These are phyloP conservation scores for Lanmaoa pseudosensibilis DNA, from an alignment of 768 basidiomycete species.

Conservation along the genomic window DNA sequence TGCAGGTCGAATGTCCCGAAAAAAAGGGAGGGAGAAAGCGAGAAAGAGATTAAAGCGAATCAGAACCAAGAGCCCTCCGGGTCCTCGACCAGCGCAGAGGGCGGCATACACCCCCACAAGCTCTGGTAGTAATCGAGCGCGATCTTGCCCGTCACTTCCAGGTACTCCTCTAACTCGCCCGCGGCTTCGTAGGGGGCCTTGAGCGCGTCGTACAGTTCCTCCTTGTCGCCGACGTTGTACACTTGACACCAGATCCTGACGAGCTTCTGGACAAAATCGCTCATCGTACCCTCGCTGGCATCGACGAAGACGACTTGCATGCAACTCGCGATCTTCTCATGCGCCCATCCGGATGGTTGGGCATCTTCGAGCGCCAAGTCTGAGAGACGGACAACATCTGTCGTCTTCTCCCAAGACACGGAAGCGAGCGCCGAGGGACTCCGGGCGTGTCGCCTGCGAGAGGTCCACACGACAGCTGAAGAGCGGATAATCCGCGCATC, in stretches of 20 bases:
- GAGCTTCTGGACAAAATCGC: slow-evolving; percentile 31
- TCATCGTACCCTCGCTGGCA: slow-evolving; percentile 27
- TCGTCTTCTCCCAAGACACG: slow-evolving; percentile 26
- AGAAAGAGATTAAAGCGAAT: neutral
- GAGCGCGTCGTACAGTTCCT: slow-evolving; percentile 21
- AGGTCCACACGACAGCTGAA: slow-evolving; percentile 26
- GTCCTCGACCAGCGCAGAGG: slow-evolving; percentile 6
- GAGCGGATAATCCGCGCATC: slow-evolving; percentile 30
- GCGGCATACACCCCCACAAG: slow-evolving; percentile 28
- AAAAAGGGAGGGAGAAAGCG: neutral
- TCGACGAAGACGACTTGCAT: slow-evolving; percentile 34
- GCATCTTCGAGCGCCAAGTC: slow-evolving; percentile 29
- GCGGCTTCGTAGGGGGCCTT: slow-evolving; percentile 21
- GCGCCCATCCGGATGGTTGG: slow-evolving; percentile 18
- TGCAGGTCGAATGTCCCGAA: neutral
- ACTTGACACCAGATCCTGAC: slow-evolving; percentile 29
- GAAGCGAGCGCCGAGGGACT: slow-evolving; percentile 27
- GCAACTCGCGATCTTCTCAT: slow-evolving; percentile 25
- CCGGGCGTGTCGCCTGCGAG: slow-evolving; percentile 27
- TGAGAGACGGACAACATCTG: slow-evolving; percentile 14
- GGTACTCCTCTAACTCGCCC: slow-evolving; percentile 29
- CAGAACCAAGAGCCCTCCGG: neutral
- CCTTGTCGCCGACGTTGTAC: slow-evolving; percentile 22
- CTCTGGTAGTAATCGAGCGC: slow-evolving; percentile 21
- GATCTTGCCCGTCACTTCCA: slow-evolving; percentile 7